Base-by-base conservation (phyloP, 345 rosid genomes). In the Linum trigynum region DNA sequence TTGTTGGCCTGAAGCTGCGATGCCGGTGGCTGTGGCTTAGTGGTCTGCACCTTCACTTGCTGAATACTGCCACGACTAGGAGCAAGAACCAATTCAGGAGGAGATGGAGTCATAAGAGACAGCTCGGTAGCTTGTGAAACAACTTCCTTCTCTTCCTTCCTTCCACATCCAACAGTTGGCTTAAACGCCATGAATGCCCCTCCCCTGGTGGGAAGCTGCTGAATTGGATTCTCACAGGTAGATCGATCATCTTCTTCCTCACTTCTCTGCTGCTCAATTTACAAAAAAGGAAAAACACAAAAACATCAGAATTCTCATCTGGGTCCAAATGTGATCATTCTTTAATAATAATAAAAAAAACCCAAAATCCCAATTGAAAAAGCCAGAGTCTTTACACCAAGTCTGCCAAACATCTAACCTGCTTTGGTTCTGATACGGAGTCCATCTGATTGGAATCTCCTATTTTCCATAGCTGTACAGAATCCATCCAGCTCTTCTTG, bases 401-500 rank as follows among this genome's bases (percentile, higher is more conserved):
- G 9, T 41, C 45, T n/a, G n/a, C n/a, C n/a, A n/a, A n/a, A n/a
- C n/a, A n/a, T n/a, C n/a, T 41, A 2, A 82, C 89, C 84, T 75
- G 72, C 61, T 72, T 23, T 23, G 32, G 32, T 23, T 23, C 32
- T 23, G 32, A 23, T 23, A 23, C 1, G 32, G 32, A 23, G 32
- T 23, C 32, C 32, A 23, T 23, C 32, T 23, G 32, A 1, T 23
- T 66, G 61, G 58, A 40, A 61, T 59, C 48, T 12, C 62, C 45
- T 41, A 48, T 38, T 59, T 60, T 79, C 92, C 90, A 86, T 50
- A 84, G 81, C 79, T 86, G 92, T 50, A 78, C 82, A 66, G 87
- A 80, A 42, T 85, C 85, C 90, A 84, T 69, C 97, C 95, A 81
- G 37, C 74, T 78, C 77, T 70, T 79, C 68, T 78, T 87, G 36